A percentile compares a stretch with the other conserved stretches of the same genome.
phyloP scores from a whole-genome alignment of 345 rosid species.

The Excoecaria agallocha region DNA sequence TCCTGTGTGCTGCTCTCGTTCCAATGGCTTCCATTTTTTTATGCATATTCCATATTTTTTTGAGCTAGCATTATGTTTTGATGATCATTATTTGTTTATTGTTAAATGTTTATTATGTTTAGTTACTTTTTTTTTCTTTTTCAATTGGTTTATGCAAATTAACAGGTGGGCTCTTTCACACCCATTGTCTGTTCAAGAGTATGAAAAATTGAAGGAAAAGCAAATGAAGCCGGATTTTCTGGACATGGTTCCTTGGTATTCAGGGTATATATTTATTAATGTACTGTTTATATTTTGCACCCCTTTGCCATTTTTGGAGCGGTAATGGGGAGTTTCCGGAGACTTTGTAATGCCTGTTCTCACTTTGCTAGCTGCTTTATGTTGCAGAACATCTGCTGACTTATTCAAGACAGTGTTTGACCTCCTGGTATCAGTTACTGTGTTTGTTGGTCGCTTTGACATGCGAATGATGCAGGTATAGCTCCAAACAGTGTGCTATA shows the following conservation, averaged over 20 bases:
- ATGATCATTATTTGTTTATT: neutral
- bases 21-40: neutral
- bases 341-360: slow-evolving; percentile 20
- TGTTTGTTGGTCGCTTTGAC: slow-evolving; percentile 99
- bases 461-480: slow-evolving; percentile 99
- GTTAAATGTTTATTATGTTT: slow-evolving; percentile 6
- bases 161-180: slow-evolving; percentile 98
- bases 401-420: slow-evolving; percentile 95
- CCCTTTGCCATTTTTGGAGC: neutral
- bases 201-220: slow-evolving; percentile 70
- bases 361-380: slow-evolving; percentile 26
- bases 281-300: neutral
- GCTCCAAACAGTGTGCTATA: slow-evolving; percentile 2
- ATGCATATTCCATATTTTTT: slow-evolving; percentile 7
- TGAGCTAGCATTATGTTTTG: neutral
- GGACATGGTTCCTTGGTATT: slow-evolving; percentile 99
- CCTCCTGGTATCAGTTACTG: slow-evolving; percentile 92
- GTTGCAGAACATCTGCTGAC: slow-evolving; percentile 95
- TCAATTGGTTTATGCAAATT: slow-evolving; percentile 18
- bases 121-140: neutral
- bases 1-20: neutral
- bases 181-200: slow-evolving; percentile 74
- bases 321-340: slow-evolving; percentile 1
- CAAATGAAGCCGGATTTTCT: slow-evolving; percentile 92
- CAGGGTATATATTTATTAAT: slow-evolving; percentile 61